Percentiles rank a stretch among this genome's conserved stretches.
Evolutionary conservation across 208 protist genomes (phyloP).

Genomic region (Borovskyia barvae): DNA sequence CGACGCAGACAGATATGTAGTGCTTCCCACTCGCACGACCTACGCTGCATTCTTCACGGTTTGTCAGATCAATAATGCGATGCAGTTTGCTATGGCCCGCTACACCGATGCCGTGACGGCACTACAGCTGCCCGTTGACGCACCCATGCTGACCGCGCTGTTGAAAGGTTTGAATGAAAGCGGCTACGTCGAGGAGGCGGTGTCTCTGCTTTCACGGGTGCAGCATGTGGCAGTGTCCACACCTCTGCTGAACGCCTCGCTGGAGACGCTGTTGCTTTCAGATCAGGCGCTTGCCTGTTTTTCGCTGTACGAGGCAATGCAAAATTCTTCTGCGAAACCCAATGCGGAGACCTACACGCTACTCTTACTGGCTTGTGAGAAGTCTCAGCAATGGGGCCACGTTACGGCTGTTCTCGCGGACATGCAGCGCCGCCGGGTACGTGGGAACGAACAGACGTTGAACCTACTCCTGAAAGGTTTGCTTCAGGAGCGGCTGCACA

Average conservation of each 20-base stretch:
- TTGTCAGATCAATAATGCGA: constrained; percentile 65
- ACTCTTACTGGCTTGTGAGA: constrained; percentile 77
- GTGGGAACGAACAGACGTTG: constrained; percentile 67
- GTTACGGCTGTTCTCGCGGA: constrained; percentile 63
- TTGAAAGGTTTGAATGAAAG: constrained; percentile 74
- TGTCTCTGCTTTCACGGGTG: constrained; percentile 61
- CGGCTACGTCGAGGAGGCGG: constrained; percentile 78
- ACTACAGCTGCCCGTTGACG: constrained; percentile 68
- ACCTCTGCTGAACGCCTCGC: constrained; percentile 70
- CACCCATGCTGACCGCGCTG: constrained; percentile 70
- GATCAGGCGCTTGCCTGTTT: constrained; percentile 69
- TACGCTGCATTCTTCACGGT: constrained; percentile 82
- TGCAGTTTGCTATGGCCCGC: constrained; percentile 71
- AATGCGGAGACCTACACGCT: constrained; percentile 81
- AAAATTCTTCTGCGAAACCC: constrained; percentile 19
- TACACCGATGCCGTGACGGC: constrained; percentile 60
- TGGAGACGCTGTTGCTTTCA: constrained; percentile 81
- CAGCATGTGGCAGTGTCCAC: constrained; percentile 69
- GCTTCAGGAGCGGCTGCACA: constrained; percentile 56
- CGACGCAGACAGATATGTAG: constrained; percentile 74
- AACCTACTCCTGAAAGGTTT: constrained; percentile 86
- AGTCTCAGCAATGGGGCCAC: constrained; percentile 62
- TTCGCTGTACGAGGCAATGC: constrained; percentile 55
- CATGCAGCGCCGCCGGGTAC: constrained; percentile 74
- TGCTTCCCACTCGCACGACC: constrained; percentile 78